Percentiles rank a stretch among this genome's conserved stretches.
Evolutionary conservation across 768 basidiomycete species (phyloP).

Genomic region (Hygrophorus pudorinus): DNA sequence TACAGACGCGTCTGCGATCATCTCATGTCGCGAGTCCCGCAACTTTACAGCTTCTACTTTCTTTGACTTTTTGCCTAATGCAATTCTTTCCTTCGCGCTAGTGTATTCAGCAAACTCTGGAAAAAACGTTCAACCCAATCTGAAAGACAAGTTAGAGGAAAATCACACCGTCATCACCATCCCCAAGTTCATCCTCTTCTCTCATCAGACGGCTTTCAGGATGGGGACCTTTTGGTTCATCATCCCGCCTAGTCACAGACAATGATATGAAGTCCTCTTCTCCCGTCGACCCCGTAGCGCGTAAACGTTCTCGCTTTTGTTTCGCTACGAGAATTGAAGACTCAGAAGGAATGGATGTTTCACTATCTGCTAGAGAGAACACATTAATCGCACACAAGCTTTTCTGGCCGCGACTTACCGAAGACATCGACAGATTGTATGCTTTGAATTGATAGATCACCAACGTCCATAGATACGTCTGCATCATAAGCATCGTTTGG

Average conservation of each 20-base stretch:
- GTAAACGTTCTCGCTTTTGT: constrained; percentile 63
- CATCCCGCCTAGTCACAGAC: constrained; percentile 47
- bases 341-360: constrained; percentile 54
- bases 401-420: constrained; percentile 19
- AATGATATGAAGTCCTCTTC: constrained; percentile 74
- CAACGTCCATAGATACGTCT: constrained; percentile 41
- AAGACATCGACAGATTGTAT: constrained; percentile 20
- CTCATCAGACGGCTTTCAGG: constrained; percentile 74
- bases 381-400: background rate
- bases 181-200: constrained; percentile 83
- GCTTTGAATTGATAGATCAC: constrained; percentile 26
- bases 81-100: constrained; percentile 78
- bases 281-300: constrained; percentile 33
- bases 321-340: constrained; percentile 65
- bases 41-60: constrained; percentile 61
- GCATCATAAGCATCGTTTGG: constrained; percentile 33
- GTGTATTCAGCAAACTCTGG: constrained; percentile 83
- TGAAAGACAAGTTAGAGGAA: background rate
- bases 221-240: constrained; percentile 61
- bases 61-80: constrained; percentile 72
- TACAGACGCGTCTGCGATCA: constrained; percentile 75
- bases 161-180: constrained; percentile 73
- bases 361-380: constrained; percentile 21
- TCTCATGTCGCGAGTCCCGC: constrained; percentile 62
- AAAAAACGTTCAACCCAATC: background rate